Evolutionary conservation across 108 stramenopile species (phyloP).

Genomic region (Mayamaea pseudoterrestris): DNA sequence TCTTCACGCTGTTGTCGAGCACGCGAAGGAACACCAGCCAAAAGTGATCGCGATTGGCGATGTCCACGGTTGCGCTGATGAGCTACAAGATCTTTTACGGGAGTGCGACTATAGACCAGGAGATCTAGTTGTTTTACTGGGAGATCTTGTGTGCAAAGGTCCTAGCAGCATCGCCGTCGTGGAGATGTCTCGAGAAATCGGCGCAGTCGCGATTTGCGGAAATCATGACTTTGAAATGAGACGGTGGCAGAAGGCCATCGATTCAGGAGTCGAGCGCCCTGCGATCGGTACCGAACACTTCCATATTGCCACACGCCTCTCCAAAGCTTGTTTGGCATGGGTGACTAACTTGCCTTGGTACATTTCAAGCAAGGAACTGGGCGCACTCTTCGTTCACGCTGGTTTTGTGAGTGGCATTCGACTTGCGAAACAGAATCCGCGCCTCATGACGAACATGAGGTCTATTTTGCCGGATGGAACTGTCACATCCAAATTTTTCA

Average conservation of each 20-base stretch:
- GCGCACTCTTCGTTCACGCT: constrained; percentile 87
- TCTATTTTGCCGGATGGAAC: constrained; percentile 72
- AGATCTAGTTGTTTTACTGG: constrained; percentile 82
- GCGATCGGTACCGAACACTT: constrained; percentile 78
- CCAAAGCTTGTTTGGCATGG: constrained; percentile 77
- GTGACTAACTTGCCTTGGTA: constrained; percentile 85
- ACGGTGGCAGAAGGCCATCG: constrained; percentile 76
- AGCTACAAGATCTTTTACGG: constrained; percentile 75
- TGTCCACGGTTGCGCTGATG: constrained; percentile 92
- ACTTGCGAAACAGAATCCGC: constrained; percentile 48
- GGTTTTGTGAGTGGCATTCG: constrained; percentile 79
- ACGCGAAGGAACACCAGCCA: constrained; percentile 59
- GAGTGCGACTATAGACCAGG: constrained; percentile 82
- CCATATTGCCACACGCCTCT: constrained; percentile 69
- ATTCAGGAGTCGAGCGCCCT: constrained; percentile 63
- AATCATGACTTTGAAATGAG: constrained; percentile 95
- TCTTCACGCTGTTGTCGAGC: constrained; percentile 52
- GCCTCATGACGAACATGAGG: constrained; percentile 47
- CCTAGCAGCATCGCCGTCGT: constrained; percentile 85
- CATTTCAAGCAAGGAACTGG: constrained; percentile 74
- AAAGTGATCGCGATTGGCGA: constrained; percentile 79
- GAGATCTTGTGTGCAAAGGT: constrained; percentile 91
- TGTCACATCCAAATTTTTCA: constrained; percentile 86
- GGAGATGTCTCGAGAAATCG: constrained; percentile 83
- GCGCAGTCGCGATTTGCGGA: constrained; percentile 86